These are phyloP conservation scores for Proliferodiscus dingleyae DNA, from an alignment of 2,329 filamentous ascomycete genomes.

Conservation along the genomic window DNA sequence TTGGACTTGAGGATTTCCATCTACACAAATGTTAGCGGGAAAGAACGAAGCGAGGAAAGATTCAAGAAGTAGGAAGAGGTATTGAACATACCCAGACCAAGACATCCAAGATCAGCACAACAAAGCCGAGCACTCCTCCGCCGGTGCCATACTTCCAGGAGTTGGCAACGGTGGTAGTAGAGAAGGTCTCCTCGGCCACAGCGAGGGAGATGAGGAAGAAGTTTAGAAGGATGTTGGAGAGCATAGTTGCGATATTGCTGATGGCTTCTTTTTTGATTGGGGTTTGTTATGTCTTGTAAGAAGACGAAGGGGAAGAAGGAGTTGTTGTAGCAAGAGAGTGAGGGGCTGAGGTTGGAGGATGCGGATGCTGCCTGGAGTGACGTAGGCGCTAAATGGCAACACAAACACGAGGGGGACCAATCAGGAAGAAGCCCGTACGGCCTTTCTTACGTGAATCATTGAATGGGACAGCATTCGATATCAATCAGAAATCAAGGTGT, in stretches of 20 bases:
- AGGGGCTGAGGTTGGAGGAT: not conserved
- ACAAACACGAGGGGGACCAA: no score
- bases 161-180: constrained; percentile 35
- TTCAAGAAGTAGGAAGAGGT: not conserved
- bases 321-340: not conserved
- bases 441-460: no score
- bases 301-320: not conserved
- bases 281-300: not conserved
- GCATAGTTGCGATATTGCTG: not conserved
- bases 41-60: not conserved
- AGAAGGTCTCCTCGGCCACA: constrained; percentile 37
- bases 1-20: constrained; percentile 60
- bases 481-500: no score
- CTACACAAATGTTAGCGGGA: constrained; percentile 3
- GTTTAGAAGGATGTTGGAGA: constrained; percentile 9
- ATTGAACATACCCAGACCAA: constrained; percentile 51
- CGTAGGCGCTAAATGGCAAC: no score
- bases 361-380: no score
- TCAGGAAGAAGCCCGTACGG: no score
- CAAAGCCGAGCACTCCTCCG: constrained; percentile 56
- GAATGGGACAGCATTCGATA: no score
- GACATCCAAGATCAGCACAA: constrained; percentile 57
- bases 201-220: constrained; percentile 44
- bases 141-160: constrained; percentile 56
- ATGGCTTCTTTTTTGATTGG: not conserved